Conservation (phyloP, 2,329 filamentous ascomycete genomes). For the Colletotrichum falcatum region DNA sequence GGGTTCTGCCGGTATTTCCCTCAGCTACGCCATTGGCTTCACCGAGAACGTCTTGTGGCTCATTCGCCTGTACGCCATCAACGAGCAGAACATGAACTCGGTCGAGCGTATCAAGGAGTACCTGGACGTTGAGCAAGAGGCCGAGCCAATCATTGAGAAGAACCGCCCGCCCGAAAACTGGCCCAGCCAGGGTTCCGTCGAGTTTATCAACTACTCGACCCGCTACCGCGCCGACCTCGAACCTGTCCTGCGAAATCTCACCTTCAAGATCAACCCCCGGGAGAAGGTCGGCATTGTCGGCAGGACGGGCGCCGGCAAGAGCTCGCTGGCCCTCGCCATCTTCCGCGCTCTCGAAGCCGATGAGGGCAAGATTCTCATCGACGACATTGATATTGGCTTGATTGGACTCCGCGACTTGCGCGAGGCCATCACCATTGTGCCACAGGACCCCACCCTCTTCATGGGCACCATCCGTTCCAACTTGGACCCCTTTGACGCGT, state of each 20-base stretch:
- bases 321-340: slow-evolving; percentile 89
- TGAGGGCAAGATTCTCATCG: slow-evolving; percentile 88
- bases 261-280: slow-evolving; percentile 84
- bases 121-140: slow-evolving; percentile 95
- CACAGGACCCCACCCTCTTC: slow-evolving; percentile 95
- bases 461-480: slow-evolving; percentile 92
- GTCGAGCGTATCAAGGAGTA: slow-evolving; percentile 98
- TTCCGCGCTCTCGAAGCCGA: slow-evolving; percentile 96
- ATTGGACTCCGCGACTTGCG: slow-evolving; percentile 96
- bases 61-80: slow-evolving; percentile 90
- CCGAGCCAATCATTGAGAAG: slow-evolving; percentile 79
- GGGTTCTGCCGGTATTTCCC: slow-evolving; percentile 90
- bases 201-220: slow-evolving; percentile 91
- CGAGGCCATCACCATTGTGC: slow-evolving; percentile 95
- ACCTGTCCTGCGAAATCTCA: slow-evolving; percentile 84
- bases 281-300: slow-evolving; percentile 98
- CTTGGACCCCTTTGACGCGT: slow-evolving; percentile 89
- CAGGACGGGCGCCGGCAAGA: slow-evolving; percentile 95
- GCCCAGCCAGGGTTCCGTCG: slow-evolving; percentile 86
- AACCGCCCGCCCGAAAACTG: slow-evolving; percentile 83
- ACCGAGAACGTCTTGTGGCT: slow-evolving; percentile 98
- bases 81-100: slow-evolving; percentile 99
- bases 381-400: slow-evolving; percentile 87
- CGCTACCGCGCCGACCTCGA: slow-evolving; percentile 90
- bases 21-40: slow-evolving; percentile 97